Evolutionary conservation across 805 yeast species (phyloP).

Genomic region (Jamesozyma spencerorum): DNA sequence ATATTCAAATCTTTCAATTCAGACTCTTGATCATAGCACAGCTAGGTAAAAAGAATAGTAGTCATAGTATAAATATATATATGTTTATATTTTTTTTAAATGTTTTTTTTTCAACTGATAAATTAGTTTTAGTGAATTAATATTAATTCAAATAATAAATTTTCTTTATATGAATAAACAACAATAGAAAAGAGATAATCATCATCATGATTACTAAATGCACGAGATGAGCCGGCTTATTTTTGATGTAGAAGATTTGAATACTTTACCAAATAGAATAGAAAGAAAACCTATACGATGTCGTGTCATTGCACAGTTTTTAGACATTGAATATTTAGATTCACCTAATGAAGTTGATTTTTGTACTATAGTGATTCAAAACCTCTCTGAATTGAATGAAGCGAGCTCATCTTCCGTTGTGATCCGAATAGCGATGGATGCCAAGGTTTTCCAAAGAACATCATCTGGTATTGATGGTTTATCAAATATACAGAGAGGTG

Average conservation of each 20-base stretch:
- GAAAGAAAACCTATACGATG: constrained; percentile 2
- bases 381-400: constrained; percentile 2
- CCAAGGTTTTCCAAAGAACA: background rate
- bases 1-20: too few species aligned
- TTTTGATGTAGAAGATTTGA: background rate
- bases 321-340: constrained; percentile 8
- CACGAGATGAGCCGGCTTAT: background rate
- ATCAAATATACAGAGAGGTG: constrained; percentile 8
- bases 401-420: background rate
- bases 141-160: too few species aligned
- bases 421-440: constrained; percentile 5
- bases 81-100: too few species aligned
- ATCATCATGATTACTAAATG: background rate
- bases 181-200: background rate
- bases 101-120: too few species aligned
- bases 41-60: too few species aligned
- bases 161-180: background rate
- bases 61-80: too few species aligned
- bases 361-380: constrained; percentile 8
- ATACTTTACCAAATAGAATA: background rate
- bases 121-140: too few species aligned
- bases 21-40: too few species aligned
- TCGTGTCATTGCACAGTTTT: constrained; percentile 12
- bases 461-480: background rate
- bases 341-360: constrained; percentile 2